Evolutionary conservation across 768 basidiomycete genomes (phyloP).

Genomic region (Kondoa malvinella): DNA sequence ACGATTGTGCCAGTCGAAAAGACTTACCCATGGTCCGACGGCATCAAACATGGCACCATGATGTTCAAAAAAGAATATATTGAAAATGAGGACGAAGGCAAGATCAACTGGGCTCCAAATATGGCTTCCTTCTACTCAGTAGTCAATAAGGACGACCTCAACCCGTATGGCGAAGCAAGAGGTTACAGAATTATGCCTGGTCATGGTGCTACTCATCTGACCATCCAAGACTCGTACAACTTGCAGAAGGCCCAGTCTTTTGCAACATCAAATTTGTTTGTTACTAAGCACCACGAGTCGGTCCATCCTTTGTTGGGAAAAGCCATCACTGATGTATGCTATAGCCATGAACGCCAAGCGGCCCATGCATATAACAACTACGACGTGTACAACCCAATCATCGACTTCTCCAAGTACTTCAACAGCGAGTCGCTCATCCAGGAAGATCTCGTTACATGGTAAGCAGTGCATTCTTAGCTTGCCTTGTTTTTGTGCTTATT

Average conservation of each 20-base stretch:
- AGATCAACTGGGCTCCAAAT: constrained; percentile 28
- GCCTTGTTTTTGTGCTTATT: neutral
- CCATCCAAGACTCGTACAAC: constrained; percentile 29
- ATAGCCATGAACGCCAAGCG: constrained; percentile 22
- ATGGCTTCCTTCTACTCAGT: constrained; percentile 24
- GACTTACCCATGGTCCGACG: constrained; percentile 23
- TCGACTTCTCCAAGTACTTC: constrained; percentile 30
- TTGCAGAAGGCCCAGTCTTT: constrained; percentile 25
- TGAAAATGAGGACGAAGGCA: constrained; percentile 21
- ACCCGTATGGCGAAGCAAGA: constrained; percentile 30
- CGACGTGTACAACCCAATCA: constrained; percentile 26
- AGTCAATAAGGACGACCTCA: constrained; percentile 30
- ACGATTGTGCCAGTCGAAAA: constrained; percentile 16
- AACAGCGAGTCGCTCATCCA: constrained; percentile 30
- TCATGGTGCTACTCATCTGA: constrained; percentile 21
- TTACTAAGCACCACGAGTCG: constrained; percentile 29
- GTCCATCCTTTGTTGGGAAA: too few species aligned
- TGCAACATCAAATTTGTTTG: constrained; percentile 27
- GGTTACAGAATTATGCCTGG: constrained; percentile 30
- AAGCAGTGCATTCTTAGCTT: neutral
- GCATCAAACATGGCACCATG: constrained; percentile 24
- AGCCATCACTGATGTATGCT: too few species aligned
- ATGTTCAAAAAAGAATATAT: constrained; percentile 21
- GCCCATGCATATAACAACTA: constrained; percentile 25
- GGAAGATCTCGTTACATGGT: constrained; percentile 29